Percentiles rank a stretch among this genome's conserved stretches.
phyloP scores from a whole-genome alignment of 192 early-diverging fungal genomes.

The Gorgonomyces haynaldii region DNA sequence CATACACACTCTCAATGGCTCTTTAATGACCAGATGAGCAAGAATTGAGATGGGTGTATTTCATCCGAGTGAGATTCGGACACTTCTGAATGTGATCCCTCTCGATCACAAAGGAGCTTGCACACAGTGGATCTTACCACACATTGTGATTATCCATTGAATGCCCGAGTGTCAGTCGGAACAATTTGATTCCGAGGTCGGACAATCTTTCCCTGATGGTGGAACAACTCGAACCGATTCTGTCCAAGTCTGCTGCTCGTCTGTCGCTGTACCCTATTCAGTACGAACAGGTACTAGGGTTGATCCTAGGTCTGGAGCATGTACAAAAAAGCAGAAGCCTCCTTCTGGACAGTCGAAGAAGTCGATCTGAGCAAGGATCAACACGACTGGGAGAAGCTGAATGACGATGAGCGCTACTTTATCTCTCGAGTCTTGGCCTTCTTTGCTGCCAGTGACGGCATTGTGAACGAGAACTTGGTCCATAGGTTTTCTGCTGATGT shows the following conservation, averaged over 20 bases:
- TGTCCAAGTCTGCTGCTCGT: background rate
- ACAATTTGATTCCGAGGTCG: too few relatives aligned
- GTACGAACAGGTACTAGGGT: background rate
- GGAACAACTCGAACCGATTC: too few relatives aligned
- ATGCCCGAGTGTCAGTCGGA: too few relatives aligned
- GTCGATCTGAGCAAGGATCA: conserved; percentile 88
- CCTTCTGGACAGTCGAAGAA: conserved; percentile 95
- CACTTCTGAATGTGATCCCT: too few relatives aligned
- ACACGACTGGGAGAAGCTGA: conserved; percentile 75
- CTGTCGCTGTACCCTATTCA: background rate
- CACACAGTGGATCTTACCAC: too few relatives aligned
- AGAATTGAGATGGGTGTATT: too few relatives aligned
- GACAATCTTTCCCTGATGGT: too few relatives aligned
- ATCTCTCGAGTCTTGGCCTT: conserved; percentile 88
- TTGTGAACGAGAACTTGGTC: conserved; percentile 92
- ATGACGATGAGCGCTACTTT: conserved; percentile 78
- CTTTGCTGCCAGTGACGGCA: conserved; percentile 91
- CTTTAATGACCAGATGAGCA: too few relatives aligned
- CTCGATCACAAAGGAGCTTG: too few relatives aligned
- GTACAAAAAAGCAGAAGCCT: conserved; percentile 97
- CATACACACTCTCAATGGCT: too few relatives aligned
- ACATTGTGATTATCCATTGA: too few relatives aligned
- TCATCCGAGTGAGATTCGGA: too few relatives aligned
- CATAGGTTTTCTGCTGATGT: conserved; percentile 84
- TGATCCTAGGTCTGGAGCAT: conserved; percentile 75